Conservation (phyloP, 2,329 filamentous ascomycete genomes). For the Bipolaris cookei region DNA sequence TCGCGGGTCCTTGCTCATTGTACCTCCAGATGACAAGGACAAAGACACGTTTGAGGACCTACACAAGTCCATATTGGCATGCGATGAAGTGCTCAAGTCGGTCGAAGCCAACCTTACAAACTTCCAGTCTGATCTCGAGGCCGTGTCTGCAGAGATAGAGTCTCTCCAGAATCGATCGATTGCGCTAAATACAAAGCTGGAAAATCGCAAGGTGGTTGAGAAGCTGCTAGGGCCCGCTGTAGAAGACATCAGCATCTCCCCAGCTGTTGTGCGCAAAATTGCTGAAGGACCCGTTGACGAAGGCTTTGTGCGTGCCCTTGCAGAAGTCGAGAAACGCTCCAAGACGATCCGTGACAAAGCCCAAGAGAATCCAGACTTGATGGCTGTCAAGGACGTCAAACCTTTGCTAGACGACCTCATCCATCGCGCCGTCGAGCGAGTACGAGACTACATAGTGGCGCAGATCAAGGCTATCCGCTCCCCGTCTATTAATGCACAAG, state of each 20-base stretch:
- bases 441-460: slow-evolving; percentile 90
- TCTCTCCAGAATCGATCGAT: slow-evolving; percentile 86
- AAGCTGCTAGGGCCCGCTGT: slow-evolving; percentile 85
- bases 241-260: slow-evolving; percentile 89
- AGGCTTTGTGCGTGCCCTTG: slow-evolving; percentile 80
- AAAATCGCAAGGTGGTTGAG: slow-evolving; percentile 89
- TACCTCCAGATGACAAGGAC: slow-evolving; percentile 71
- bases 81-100: slow-evolving; percentile 90
- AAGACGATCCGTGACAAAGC: slow-evolving; percentile 72
- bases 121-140: slow-evolving; percentile 91
- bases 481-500: slow-evolving; percentile 94
- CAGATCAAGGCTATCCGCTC: slow-evolving; percentile 94
- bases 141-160: slow-evolving; percentile 94
- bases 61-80: slow-evolving; percentile 84
- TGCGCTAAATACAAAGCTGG: slow-evolving; percentile 80
- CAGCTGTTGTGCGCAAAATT: slow-evolving; percentile 81
- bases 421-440: slow-evolving; percentile 88
- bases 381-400: slow-evolving; percentile 81
- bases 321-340: slow-evolving; percentile 81
- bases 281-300: slow-evolving; percentile 90
- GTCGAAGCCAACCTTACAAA: slow-evolving; percentile 91
- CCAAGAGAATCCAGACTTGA: slow-evolving; percentile 65
- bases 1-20: slow-evolving; percentile 33
- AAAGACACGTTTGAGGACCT: slow-evolving; percentile 87
- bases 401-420: slow-evolving; percentile 85